A percentile compares a stretch with the other conserved stretches of the same genome.
Evolutionary conservation across 2,329 filamentous ascomycete species (phyloP).

Genomic region (Curvularia hawaiiensis): DNA sequence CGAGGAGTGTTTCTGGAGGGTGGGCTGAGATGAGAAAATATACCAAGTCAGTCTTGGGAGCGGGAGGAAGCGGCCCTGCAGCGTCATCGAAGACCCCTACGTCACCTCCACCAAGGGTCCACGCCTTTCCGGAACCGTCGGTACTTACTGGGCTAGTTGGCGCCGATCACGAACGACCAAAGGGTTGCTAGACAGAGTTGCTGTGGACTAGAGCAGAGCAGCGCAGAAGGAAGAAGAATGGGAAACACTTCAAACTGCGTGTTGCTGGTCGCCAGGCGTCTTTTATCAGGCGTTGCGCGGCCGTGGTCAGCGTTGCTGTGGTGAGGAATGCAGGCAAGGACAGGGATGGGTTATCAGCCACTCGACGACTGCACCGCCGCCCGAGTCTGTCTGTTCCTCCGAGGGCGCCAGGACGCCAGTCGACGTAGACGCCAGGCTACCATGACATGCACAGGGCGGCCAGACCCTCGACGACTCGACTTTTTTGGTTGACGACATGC

Average conservation of each 20-base stretch:
- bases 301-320: conserved; percentile 18
- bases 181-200: not conserved
- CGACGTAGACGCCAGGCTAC: conserved; percentile 12
- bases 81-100: conserved; percentile 28
- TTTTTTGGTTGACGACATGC: conserved; percentile 5
- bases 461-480: conserved; percentile 3
- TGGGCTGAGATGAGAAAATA: conserved; percentile 15
- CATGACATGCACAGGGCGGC: conserved; percentile 16
- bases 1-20: not conserved
- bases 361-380: conserved; percentile 12
- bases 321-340: conserved; percentile 18
- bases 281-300: conserved; percentile 21
- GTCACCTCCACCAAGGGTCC: conserved; percentile 23
- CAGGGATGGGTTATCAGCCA: conserved; percentile 17
- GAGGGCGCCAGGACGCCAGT: conserved; percentile 8
- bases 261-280: not conserved
- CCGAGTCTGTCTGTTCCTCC: conserved; percentile 6
- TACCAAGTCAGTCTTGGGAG: conserved; percentile 16
- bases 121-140: conserved; percentile 14
- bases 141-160: conserved; percentile 11
- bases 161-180: conserved; percentile 12
- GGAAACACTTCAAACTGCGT: not conserved
- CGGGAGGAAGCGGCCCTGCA: conserved; percentile 26
- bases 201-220: not conserved
- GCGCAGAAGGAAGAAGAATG: not conserved